Evolutionary conservation across 129 eudicot species (phyloP), one percentile per base, ranked within the genome.

Genomic region (Chrysanthemum makinoi): DNA sequence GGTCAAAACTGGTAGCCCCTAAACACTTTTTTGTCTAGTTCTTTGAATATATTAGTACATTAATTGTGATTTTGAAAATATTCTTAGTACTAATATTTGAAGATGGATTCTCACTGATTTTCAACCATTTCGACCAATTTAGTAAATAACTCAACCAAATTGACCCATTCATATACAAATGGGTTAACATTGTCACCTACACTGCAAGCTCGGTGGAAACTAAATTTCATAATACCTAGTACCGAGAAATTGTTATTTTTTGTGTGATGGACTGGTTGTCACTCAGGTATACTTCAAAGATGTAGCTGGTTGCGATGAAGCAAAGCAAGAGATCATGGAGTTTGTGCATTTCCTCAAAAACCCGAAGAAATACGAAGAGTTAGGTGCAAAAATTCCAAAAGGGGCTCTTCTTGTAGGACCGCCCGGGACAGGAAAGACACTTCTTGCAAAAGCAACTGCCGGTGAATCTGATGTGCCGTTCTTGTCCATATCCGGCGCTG

Each of bases 361-460:
- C 49, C 96, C 96, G 13, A 87, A 87, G 49, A 85, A 88, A 65
- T 90, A 87, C n/a, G 86, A 86, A 75, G 86, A 86, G 76, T 65
- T 91, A 57, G 95, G 97, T 3, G 97, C 96, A 12, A 91, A 91
- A 77, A 86, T 91, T 52, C 97, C 97, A 4, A 88, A 85, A 80
- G 97, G 97, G 10, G 95, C 95, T 70, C 91, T 91, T 44, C 86
- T 91, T 48, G 95, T 91, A 1, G 97, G 97, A 20, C 97, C 97
- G 16, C 97, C 97, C 1, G 97, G 97, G 28, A 88, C 97, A 1
- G 97, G 97, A 5, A 91, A 91, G 73, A 90, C 97, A 43, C 88
- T 90, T 19, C 88, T 90, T 18, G 97, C 97, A 1, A 87, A 86
- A 76, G 97, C 97, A 28, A 91, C 91, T 46, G 97, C 97, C 3